Evolutionary conservation across 73 alveolate genomes (phyloP).

Genomic region (Tetrahymena malaccensis): DNA sequence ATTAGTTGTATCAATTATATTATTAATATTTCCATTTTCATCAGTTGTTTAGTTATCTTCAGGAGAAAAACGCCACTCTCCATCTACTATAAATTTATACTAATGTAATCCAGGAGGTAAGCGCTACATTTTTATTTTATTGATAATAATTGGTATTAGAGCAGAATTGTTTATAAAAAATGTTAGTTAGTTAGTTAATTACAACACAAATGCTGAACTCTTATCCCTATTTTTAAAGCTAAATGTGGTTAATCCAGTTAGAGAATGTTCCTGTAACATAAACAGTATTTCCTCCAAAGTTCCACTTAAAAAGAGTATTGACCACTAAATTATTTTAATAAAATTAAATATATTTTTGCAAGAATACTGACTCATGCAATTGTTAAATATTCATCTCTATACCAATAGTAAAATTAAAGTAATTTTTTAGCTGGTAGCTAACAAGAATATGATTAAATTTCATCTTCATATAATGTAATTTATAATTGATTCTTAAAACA

Average conservation of each 20-base stretch:
- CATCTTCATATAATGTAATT: too few relatives aligned
- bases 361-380: neutral
- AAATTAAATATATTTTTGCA: neutral
- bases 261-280: conserved; percentile 67
- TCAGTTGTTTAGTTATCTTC: conserved; percentile 81
- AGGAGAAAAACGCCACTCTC: conserved; percentile 95
- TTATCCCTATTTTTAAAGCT: conserved; percentile 52
- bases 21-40: conserved; percentile 73
- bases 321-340: neutral
- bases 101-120: conserved; percentile 67
- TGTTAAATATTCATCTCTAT: too few relatives aligned
- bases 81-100: conserved; percentile 92
- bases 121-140: neutral
- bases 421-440: neutral
- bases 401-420: neutral
- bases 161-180: neutral
- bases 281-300: conserved; percentile 70
- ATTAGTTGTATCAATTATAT: conserved; percentile 66
- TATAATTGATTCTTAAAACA: too few relatives aligned
- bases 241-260: conserved; percentile 64
- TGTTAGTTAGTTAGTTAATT: neutral
- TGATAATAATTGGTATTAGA: neutral
- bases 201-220: conserved; percentile 26
- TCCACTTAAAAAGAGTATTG: conserved; percentile 61
- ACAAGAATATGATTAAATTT: neutral